These are phyloP conservation scores for Amoeboaphelidium protococcarum DNA, from an alignment of 371 early-diverging fungal genomes.

Conservation along the genomic window DNA sequence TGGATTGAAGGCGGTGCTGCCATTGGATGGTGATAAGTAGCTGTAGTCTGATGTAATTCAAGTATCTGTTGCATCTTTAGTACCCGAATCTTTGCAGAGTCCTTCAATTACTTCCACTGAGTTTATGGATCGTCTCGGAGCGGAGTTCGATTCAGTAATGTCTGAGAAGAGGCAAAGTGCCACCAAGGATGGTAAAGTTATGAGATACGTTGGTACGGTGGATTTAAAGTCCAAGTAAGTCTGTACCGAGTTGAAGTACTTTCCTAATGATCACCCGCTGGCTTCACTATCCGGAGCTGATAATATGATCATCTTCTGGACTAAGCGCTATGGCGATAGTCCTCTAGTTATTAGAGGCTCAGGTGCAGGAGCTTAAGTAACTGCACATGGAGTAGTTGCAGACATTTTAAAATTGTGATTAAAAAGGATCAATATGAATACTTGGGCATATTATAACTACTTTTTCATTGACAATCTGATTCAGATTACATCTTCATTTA, in stretches of 20 bases:
- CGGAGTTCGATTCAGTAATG: slow-evolving; percentile 54
- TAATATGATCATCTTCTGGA: slow-evolving; percentile 82
- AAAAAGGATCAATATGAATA: too few species aligned
- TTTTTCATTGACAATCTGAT: too few species aligned
- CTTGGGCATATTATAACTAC: too few species aligned
- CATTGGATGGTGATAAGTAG: too few species aligned
- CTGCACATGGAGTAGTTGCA: slow-evolving; percentile 58
- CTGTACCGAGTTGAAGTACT: slow-evolving; percentile 14
- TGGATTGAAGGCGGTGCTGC: too few species aligned
- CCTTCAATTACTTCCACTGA: slow-evolving; percentile 28
- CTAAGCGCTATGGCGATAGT: slow-evolving; percentile 54
- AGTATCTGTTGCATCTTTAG: slow-evolving; percentile 71
- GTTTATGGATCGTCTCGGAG: slow-evolving; percentile 49
- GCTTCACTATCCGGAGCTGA: slow-evolving; percentile 84
- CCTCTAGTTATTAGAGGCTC: slow-evolving; percentile 85
- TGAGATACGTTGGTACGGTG: slow-evolving; percentile 76
- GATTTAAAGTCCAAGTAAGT: slow-evolving; percentile 25
- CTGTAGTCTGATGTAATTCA: slow-evolving; percentile 39
- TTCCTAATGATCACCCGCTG: slow-evolving; percentile 66
- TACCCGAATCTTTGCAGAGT: slow-evolving; percentile 68
- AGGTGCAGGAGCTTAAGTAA: slow-evolving; percentile 88
- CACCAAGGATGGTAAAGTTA: slow-evolving; percentile 30
- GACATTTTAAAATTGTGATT: too few species aligned
- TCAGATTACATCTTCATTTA: too few species aligned
- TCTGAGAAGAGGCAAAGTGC: slow-evolving; percentile 43